Evolutionary conservation across 2,329 filamentous ascomycete genomes (phyloP), one percentile per base, ranked within the genome.

Genomic region (Corniculantispora saksenae): DNA sequence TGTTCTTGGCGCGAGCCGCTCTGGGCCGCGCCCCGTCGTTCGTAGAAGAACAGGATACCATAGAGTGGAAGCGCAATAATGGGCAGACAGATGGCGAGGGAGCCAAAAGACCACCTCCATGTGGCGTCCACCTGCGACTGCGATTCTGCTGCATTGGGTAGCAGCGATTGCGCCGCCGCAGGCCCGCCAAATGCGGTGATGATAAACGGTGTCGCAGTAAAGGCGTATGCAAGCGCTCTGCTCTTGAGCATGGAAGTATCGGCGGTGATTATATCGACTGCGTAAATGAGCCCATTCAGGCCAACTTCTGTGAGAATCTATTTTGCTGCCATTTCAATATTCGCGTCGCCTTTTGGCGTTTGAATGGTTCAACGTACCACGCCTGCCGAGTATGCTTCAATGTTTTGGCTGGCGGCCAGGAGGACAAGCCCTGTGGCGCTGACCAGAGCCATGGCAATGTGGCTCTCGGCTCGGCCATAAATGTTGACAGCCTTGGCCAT

Each of bases 201-300:
- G 73, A 83, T 77, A 68, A 78, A 81, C 0, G 80, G 78, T 1
- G 78, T 76, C 17, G 76, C 77, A 29, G 78, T 79, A 40, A 81
- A 75, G 23, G 74, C 77, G 47, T 75, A 80, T 8, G 75, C 75
- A 12, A 81, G 59, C 6, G 74, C 78, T 70, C 78, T 74, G 51
- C 79, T 80, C 57, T 68, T 70, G 6, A 80, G 69, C 48, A 67
- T 71, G 8, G 75, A 88, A 2, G 86, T 88, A 71, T 91, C 89
- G 40, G 89, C 86, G 59, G 88, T 86, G 70, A 91, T 85, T 17
- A 91, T 84, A 66, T 85, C 83, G 27, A 89, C 79, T n/a, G 83
- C 81, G 70, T 89, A 90, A 62, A 83, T 83, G 58, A 90, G 78
- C 32, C 87, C 88, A 10, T 82, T 83, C 62, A 81, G 79, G 19